Evolutionary conservation across 2,329 filamentous ascomycete species (phyloP).

Genomic region (Aspergillus fumigatiaffinis): DNA sequence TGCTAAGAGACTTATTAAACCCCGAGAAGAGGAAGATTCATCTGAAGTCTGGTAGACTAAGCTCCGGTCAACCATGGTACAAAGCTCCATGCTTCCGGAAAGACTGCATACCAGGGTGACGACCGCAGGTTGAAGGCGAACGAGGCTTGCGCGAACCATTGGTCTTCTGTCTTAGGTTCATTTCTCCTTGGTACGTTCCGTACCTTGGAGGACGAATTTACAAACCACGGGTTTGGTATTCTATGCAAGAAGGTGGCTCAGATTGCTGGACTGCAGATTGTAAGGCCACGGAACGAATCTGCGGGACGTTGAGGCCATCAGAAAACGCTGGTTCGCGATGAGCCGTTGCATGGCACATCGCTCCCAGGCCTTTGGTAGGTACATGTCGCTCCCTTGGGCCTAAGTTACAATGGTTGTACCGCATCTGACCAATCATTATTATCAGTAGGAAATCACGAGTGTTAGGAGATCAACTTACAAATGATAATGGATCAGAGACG

Average conservation of each 20-base stretch:
- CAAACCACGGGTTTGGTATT: conserved; percentile 3
- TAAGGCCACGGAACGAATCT: neutral
- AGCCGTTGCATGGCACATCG: neutral
- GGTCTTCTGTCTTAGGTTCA: conserved; percentile 4
- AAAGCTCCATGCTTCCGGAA: conserved; percentile 2
- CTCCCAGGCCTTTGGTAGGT: neutral
- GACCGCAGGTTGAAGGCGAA: neutral
- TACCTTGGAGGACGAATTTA: neutral
- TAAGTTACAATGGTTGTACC: neutral
- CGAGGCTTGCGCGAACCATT: neutral
- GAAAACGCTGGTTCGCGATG: neutral
- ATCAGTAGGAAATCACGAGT: too few species aligned
- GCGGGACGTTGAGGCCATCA: neutral
- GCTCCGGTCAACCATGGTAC: conserved; percentile 14
- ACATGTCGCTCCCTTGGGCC: neutral
- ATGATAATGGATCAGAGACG: neutral
- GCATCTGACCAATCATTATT: neutral
- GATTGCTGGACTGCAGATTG: neutral
- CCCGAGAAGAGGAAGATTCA: conserved; percentile 1
- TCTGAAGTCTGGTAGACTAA: conserved; percentile 19
- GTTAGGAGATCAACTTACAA: neutral
- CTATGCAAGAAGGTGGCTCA: neutral
- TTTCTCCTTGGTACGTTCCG: conserved; percentile 7
- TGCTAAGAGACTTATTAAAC: neutral
- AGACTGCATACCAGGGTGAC: conserved; percentile 1